Percentiles rank a stretch among this genome's conserved stretches.
These are phyloP conservation scores for Centella asiatica DNA, from an alignment of 129 eudicot genomes.

Conservation along the genomic window DNA sequence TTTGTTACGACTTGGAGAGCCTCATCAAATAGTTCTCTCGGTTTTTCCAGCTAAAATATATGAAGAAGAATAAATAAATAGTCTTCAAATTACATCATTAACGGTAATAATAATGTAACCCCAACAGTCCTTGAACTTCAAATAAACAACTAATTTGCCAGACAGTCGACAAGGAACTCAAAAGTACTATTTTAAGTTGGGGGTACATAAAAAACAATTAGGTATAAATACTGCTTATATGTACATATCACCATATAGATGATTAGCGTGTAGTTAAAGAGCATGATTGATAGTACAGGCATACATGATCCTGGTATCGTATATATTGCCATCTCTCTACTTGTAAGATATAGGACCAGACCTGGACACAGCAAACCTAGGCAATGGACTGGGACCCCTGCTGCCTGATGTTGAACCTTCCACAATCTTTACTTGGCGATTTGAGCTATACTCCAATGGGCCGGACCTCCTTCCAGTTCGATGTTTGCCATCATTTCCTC, in stretches of 20 bases:
- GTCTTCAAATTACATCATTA: no score
- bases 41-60: no score
- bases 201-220: no score
- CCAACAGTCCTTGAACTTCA: no score
- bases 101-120: no score
- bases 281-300: neutral
- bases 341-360: conserved; percentile 88
- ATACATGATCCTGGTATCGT: neutral
- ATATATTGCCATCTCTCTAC: conserved; percentile 20
- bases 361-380: conserved; percentile 94
- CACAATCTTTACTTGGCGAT: conserved; percentile 46
- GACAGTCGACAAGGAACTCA: no score
- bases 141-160: no score
- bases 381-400: conserved; percentile 88
- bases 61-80: no score
- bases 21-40: no score
- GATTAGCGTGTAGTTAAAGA: neutral
- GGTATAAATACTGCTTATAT: neutral
- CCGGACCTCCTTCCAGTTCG: conserved; percentile 72
- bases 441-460: conserved; percentile 69
- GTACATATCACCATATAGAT: neutral
- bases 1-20: no score
- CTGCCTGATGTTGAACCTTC: conserved; percentile 84
- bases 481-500: conserved; percentile 34
- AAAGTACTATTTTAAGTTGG: no score